Base-by-base conservation (phyloP, 306 rosid species). In the Alnus glutinosa region DNA sequence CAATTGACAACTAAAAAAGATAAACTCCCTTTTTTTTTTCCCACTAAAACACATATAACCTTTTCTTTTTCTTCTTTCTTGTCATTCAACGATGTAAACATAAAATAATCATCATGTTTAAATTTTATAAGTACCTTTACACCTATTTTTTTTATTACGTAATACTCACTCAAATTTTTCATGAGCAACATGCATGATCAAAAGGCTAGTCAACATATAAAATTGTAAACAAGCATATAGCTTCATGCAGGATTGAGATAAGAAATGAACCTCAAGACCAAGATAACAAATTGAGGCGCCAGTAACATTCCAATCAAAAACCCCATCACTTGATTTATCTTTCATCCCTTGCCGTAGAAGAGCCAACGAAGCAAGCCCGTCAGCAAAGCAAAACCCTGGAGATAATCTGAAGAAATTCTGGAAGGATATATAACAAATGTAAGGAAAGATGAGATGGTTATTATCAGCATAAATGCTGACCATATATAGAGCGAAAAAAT, bases 311-410 rank as follows among this genome's bases (percentile, higher is more conserved):
- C 99, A 95, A 85, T 90, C 97, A 87, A 80, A 89, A 79, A 92
- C 96, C 74, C 82, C 82, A 79, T 85, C 84, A 82, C 93, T 95
- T 57, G 98, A 84, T 85, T 90, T 90, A 86, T 93, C 93, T 82
- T 89, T 95, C 98, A 95, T 91, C 83, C 92, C 99, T 88, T 95
- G 99, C 67, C 96, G 90, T 62, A 95, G 86, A 88, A 95, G 98
- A 85, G 99, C 99, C 79, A 95, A 82, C 37, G 99, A 95, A 54
- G 96, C 98, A 73, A 95, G 94, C 66, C 98, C 99, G n/a, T 93
- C 99, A 83, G 97, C 97, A 84, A 95, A 93, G 87, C 98, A 95
- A 90, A 95, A 95, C 80, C 96, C 99, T 74, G 97, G 99, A 78
- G 92, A 91, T 84, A 95, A 88, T 87, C 98, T 92, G 89, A 95